These are phyloP conservation scores for Fusarium bactridioides DNA, from an alignment of 2,329 filamentous ascomycete genomes.

Conservation along the genomic window DNA sequence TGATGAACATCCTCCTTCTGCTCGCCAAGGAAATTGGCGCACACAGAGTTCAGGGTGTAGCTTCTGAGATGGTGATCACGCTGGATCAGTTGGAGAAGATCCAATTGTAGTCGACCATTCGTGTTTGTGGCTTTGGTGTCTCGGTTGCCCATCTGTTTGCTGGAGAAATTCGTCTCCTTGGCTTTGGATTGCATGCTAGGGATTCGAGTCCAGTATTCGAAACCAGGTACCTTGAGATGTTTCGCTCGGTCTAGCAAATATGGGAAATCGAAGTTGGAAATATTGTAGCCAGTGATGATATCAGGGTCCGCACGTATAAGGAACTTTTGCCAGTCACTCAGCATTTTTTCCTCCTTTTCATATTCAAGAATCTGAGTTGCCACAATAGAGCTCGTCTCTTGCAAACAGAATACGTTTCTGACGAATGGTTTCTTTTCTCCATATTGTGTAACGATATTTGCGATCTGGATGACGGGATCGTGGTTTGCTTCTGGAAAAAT, in stretches of 20 bases:
- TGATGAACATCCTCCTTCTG: conserved; percentile 99
- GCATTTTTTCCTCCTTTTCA: conserved; percentile 83
- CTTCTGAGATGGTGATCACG: conserved; percentile 94
- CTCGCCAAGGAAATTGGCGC: conserved; percentile 91
- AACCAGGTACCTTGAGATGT: conserved; percentile 79
- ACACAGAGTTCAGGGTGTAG: conserved; percentile 97
- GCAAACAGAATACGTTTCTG: conserved; percentile 94
- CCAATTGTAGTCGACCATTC: conserved; percentile 90
- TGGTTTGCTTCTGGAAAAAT: conserved; percentile 93
- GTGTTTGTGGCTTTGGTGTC: conserved; percentile 96
- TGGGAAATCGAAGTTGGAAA: conserved; percentile 97
- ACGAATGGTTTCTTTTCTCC: conserved; percentile 97
- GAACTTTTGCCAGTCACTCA: conserved; percentile 92
- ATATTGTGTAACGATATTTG: conserved; percentile 92
- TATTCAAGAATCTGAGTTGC: conserved; percentile 93
- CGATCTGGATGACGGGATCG: conserved; percentile 97
- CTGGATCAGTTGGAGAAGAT: conserved; percentile 93
- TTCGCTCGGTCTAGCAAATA: conserved; percentile 90
- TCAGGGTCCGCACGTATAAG: conserved; percentile 91
- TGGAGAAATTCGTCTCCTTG: conserved; percentile 87
- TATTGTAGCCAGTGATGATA: conserved; percentile 99
- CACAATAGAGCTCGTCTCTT: conserved; percentile 91
- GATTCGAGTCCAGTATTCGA: conserved; percentile 88
- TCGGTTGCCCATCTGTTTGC: conserved; percentile 97
- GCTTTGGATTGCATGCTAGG: conserved; percentile 74